Evolutionary conservation across 345 rosid species (phyloP).

Genomic region (Raphanus sativus): DNA sequence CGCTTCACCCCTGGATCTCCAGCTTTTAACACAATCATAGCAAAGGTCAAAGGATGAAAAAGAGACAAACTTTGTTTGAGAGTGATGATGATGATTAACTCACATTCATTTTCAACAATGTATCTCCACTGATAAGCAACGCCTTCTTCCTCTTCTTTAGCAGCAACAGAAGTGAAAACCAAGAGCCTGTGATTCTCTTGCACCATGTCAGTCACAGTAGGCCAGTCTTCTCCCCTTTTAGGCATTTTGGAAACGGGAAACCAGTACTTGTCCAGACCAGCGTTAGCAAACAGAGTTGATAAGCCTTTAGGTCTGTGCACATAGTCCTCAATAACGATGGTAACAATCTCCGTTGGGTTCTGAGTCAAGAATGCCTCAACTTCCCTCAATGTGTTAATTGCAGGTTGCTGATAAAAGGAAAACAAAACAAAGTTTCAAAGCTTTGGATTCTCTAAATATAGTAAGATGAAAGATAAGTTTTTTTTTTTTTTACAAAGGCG

Average conservation of each 20-base stretch:
- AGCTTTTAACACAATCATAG: conserved; percentile 49
- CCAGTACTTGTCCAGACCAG: conserved; percentile 83
- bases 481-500: conserved; percentile 65
- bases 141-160: conserved; percentile 96
- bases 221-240: conserved; percentile 92
- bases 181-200: conserved; percentile 76
- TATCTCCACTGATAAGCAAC: conserved; percentile 97
- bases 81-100: conserved; percentile 20
- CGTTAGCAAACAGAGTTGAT: conserved; percentile 62
- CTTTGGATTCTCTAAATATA: not conserved
- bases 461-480: conserved; percentile 28
- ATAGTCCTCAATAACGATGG: conserved; percentile 91
- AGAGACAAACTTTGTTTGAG: not conserved
- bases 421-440: not conserved
- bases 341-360: conserved; percentile 79
- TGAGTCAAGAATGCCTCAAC: conserved; percentile 82
- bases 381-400: conserved; percentile 77
- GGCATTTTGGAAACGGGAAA: conserved; percentile 95
- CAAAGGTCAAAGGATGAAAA: no score
- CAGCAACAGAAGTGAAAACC: conserved; percentile 88
- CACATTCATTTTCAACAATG: conserved; percentile 83
- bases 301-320: conserved; percentile 88
- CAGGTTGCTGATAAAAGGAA: conserved; percentile 69
- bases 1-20: conserved; percentile 91
- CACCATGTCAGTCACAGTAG: conserved; percentile 86